phyloP scores from a whole-genome alignment of 495 filamentous ascomycete species.

The Penicillium odoratum region DNA sequence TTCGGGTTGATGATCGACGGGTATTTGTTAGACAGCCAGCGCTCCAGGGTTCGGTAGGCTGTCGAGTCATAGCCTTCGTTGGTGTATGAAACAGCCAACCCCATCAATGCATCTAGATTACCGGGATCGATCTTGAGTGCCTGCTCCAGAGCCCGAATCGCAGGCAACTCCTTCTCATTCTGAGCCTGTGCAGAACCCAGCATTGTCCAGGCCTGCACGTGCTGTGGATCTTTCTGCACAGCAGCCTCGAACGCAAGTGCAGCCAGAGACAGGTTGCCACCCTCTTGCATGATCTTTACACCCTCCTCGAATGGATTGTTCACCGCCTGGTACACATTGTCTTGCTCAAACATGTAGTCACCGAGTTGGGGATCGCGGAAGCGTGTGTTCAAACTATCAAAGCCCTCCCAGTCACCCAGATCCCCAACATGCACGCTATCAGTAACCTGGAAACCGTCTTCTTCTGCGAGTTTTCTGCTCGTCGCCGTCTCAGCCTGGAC shows the following conservation, averaged over 20 bases:
- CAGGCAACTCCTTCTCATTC: constrained; percentile 96
- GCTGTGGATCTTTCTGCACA: constrained; percentile 81
- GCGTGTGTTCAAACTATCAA: constrained; percentile 61
- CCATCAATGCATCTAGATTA: constrained; percentile 90
- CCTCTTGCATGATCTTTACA: constrained; percentile 83
- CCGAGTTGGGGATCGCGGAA: constrained; percentile 73
- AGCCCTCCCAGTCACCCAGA: constrained; percentile 68
- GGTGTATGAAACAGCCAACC: constrained; percentile 94
- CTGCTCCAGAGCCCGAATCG: constrained; percentile 96
- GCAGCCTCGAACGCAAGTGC: constrained; percentile 97
- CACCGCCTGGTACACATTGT: constrained; percentile 79
- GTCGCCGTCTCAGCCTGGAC: constrained; percentile 78
- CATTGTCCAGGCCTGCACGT: constrained; percentile 89
- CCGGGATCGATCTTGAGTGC: constrained; percentile 82
- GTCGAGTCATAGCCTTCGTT: constrained; percentile 98
- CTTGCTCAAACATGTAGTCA: constrained; percentile 91
- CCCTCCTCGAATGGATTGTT: constrained; percentile 87
- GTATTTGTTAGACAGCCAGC: constrained; percentile 93
- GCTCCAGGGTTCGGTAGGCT: constrained; percentile 94
- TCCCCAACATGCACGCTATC: constrained; percentile 66
- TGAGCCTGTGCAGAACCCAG: constrained; percentile 91
- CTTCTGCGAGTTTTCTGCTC: constrained; percentile 66
- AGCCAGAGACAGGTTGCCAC: constrained; percentile 90
- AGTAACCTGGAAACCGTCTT: constrained; percentile 55
- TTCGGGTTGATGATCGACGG: constrained; percentile 69